Evolutionary conservation across 1,139 yeast species (phyloP).

Genomic region (Casaregolazyma suthepensis): DNA sequence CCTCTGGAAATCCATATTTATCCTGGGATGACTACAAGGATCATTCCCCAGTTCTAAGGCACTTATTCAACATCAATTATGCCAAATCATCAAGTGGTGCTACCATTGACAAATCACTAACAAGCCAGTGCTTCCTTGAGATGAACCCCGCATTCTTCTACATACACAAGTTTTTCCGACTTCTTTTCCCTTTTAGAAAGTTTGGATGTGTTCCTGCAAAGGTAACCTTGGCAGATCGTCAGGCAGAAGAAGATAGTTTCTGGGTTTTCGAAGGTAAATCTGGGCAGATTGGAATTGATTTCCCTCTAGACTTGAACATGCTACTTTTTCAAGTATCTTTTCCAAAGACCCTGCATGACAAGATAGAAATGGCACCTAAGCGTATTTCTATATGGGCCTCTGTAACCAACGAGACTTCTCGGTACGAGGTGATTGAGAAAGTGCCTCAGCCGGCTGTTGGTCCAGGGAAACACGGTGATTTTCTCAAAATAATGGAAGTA

Average conservation of each 20-base stretch:
- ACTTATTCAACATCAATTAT: conserved; percentile 19
- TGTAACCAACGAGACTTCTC: conserved; percentile 17
- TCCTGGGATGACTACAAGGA: not conserved
- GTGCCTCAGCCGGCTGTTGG: conserved; percentile 8
- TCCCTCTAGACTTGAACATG: conserved; percentile 24
- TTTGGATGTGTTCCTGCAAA: conserved; percentile 18
- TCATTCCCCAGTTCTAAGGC: not conserved
- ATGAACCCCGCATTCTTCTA: conserved; percentile 13
- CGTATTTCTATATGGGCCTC: conserved; percentile 29
- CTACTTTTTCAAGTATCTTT: conserved; percentile 31
- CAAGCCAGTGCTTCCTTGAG: conserved; percentile 17
- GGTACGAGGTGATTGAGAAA: conserved; percentile 1
- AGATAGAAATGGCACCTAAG: conserved; percentile 30
- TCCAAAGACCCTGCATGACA: conserved; percentile 19
- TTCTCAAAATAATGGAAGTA: conserved; percentile 24
- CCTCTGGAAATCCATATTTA: not conserved
- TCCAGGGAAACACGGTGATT: conserved; percentile 16
- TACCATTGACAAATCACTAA: conserved; percentile 23
- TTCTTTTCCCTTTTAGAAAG: not conserved
- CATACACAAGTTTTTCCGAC: conserved; percentile 13
- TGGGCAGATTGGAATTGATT: conserved; percentile 28
- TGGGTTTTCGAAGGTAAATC: conserved; percentile 33
- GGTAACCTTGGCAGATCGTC: conserved; percentile 24
- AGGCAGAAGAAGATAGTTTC: conserved; percentile 29
- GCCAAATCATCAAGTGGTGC: conserved; percentile 31